Evolutionary conservation across 257 asterid genomes (phyloP).

Genomic region (Solanum pimpinellifolium): DNA sequence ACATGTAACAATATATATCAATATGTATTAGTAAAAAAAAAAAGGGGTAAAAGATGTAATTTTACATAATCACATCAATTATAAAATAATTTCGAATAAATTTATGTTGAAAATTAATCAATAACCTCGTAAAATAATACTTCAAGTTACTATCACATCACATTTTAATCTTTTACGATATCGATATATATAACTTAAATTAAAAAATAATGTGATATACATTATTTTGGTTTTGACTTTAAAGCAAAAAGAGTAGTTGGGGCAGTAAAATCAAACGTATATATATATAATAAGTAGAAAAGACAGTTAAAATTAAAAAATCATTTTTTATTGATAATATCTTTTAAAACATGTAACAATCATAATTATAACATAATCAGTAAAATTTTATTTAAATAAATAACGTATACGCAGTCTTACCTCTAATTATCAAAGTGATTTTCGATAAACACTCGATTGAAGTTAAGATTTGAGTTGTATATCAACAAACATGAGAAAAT

Average conservation of each 20-base stretch:
- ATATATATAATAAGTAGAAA: neutral
- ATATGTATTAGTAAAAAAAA: neutral
- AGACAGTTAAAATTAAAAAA: neutral
- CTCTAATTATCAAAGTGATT: neutral
- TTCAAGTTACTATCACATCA: neutral
- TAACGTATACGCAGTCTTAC: fast-evolving
- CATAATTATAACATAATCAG: neutral
- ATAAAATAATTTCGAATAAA: neutral
- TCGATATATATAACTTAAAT: neutral
- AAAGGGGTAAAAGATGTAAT: neutral
- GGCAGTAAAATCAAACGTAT: neutral
- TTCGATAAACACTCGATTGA: neutral
- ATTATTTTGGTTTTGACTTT: neutral
- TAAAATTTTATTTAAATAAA: neutral
- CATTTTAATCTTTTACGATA: neutral
- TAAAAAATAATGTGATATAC: neutral
- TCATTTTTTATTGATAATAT: neutral
- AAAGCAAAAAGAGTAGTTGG: neutral
- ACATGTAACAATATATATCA: neutral
- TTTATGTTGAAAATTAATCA: neutral
- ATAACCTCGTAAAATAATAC: neutral
- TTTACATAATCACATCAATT: neutral
- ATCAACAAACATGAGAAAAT: neutral
- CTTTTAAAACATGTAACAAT: neutral
- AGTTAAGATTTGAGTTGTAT: neutral